A percentile compares a stretch with the other conserved stretches of the same genome.
These are phyloP conservation scores for Eimeria sp. DNA, from an alignment of 169 alveolate genomes.

Conservation along the genomic window DNA sequence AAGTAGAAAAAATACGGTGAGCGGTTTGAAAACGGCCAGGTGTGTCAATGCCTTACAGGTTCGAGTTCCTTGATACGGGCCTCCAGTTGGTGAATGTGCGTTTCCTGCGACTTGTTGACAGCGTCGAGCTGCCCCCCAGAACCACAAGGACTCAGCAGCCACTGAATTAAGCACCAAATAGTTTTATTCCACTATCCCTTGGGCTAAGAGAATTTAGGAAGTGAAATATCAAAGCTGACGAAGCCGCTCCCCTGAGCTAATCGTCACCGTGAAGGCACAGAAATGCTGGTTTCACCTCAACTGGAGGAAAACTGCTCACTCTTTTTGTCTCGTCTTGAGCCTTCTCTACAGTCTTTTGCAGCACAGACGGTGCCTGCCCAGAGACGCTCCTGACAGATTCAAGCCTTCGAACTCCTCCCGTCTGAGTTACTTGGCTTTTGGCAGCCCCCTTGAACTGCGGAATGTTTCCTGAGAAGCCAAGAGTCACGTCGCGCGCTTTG, in stretches of 20 bases:
- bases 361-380: conserved; percentile 65
- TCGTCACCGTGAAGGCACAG: conserved; percentile 6
- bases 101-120: conserved; percentile 67
- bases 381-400: conserved; percentile 48
- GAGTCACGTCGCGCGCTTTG: neutral
- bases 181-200: neutral
- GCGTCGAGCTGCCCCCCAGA: conserved; percentile 52
- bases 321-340: conserved; percentile 64
- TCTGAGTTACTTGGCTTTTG: conserved; percentile 1
- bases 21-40: neutral
- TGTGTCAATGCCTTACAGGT: neutral
- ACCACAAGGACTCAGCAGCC: neutral
- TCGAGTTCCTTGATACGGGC: conserved; percentile 68
- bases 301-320: neutral
- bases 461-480: conserved; percentile 31
- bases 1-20: neutral
- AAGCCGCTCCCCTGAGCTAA: neutral
- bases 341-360: conserved; percentile 72
- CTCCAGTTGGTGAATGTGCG: conserved; percentile 36
- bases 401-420: conserved; percentile 53
- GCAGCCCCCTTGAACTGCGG: conserved; percentile 67
- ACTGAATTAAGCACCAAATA: neutral
- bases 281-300: neutral
- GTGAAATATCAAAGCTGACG: neutral
- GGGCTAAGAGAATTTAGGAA: neutral